Percentiles rank a stretch among this genome's conserved stretches.
Conservation (phyloP, 169 alveolate genomes). For the Eimeria falciformis region DNA sequence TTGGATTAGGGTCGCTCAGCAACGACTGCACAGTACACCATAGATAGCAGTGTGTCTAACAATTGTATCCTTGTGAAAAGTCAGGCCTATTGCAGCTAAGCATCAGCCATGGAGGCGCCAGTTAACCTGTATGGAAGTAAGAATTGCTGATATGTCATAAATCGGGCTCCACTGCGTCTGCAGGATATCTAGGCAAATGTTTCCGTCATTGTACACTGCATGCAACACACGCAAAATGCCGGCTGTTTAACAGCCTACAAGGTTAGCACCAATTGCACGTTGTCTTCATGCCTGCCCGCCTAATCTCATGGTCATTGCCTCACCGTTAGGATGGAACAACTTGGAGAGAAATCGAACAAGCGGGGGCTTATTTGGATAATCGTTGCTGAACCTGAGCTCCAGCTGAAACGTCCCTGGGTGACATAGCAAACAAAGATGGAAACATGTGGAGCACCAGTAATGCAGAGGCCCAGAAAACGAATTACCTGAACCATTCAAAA, state of each 20-base stretch:
- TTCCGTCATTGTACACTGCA: conserved; percentile 94
- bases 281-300: background rate
- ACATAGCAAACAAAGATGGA: background rate
- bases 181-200: conserved; percentile 95
- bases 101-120: background rate
- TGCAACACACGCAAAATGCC: background rate
- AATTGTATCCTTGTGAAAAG: no score
- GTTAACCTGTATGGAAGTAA: conserved; percentile 93
- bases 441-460: background rate
- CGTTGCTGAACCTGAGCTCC: conserved; percentile 88
- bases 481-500: background rate
- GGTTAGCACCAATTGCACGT: no score
- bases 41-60: no score
- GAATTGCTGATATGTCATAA: conserved; percentile 96
- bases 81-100: background rate
- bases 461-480: background rate
- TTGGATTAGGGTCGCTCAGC: conserved; percentile 97
- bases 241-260: no score
- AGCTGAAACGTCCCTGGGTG: conserved; percentile 87
- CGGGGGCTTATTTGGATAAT: conserved; percentile 92
- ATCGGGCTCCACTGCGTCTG: conserved; percentile 98
- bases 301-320: background rate
- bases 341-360: conserved; percentile 85
- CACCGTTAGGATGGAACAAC: conserved; percentile 91
- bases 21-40: conserved; percentile 87